These are phyloP conservation scores for Mycena haematopus DNA, from an alignment of 768 basidiomycete species.

Conservation along the genomic window DNA sequence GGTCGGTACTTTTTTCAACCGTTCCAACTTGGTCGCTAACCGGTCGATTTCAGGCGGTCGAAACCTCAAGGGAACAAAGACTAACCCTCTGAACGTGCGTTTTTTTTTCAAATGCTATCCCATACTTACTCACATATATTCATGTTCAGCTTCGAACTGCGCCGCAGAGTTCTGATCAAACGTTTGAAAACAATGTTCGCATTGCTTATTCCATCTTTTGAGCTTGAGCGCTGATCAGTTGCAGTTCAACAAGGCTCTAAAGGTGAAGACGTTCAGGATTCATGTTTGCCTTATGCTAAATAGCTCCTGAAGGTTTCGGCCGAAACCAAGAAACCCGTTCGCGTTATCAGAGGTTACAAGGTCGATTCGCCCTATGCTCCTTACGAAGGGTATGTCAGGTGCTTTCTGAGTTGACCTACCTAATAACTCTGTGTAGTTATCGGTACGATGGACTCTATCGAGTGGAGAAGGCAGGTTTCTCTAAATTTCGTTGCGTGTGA, in stretches of 20 bases:
- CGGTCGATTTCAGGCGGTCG: conserved; percentile 65
- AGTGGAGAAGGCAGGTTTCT: conserved; percentile 67
- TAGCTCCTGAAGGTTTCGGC: conserved; percentile 51
- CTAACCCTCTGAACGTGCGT: conserved; percentile 82
- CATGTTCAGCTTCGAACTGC: conserved; percentile 79
- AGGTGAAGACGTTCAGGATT: conserved; percentile 45
- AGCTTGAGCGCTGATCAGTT: neutral
- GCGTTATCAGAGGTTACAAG: conserved; percentile 90
- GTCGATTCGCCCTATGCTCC: conserved; percentile 77
- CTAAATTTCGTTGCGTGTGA: neutral
- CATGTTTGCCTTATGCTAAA: neutral
- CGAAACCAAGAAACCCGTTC: conserved; percentile 82
- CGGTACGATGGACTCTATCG: conserved; percentile 90
- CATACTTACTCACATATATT: neutral
- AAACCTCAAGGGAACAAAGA: conserved; percentile 84
- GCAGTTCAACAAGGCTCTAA: conserved; percentile 72
- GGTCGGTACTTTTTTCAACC: conserved; percentile 45
- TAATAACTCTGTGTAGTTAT: conserved; percentile 54
- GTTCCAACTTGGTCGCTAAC: conserved; percentile 4
- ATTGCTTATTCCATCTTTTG: neutral
- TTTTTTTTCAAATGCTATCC: neutral
- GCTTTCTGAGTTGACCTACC: neutral
- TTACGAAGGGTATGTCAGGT: conserved; percentile 63
- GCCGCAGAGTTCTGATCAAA: conserved; percentile 84
- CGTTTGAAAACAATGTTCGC: conserved; percentile 68